Evolutionary conservation across 1,284 basidiomycete species (phyloP).

Genomic region (Earliella scabrosa): DNA sequence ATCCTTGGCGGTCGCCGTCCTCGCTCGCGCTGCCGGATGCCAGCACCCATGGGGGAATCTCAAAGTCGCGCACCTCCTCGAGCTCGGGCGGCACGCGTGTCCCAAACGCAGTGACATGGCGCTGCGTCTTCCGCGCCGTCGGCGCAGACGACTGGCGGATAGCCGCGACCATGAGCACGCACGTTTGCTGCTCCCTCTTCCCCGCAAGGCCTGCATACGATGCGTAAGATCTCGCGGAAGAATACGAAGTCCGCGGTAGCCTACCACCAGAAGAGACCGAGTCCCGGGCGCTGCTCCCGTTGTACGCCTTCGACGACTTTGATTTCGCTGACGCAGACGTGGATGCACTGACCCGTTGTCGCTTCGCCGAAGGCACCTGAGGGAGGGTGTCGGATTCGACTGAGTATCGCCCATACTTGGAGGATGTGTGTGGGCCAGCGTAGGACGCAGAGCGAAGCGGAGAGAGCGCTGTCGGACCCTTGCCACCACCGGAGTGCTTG

Average conservation of each 20-base stretch:
- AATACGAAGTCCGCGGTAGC: conserved; percentile 2
- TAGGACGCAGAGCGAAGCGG: conserved; percentile 19
- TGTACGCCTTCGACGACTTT: conserved; percentile 7
- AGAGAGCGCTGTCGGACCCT: conserved; percentile 11
- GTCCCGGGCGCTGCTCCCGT: conserved; percentile 6
- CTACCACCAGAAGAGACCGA: conserved; percentile 17
- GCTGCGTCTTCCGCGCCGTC: conserved; percentile 52
- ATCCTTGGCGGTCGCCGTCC: conserved; percentile 14
- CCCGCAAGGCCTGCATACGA: conserved; percentile 25
- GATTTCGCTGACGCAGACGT: conserved; percentile 10
- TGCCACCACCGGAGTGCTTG: conserved; percentile 17
- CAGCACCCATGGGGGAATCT: conserved; percentile 49
- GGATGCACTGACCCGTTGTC: conserved; percentile 22
- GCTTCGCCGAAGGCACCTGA: conserved; percentile 24
- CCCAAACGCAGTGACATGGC: conserved; percentile 61
- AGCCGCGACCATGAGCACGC: conserved; percentile 53
- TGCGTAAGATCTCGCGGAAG: conserved; percentile 11
- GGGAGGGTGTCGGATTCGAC: conserved; percentile 17
- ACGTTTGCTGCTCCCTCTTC: conserved; percentile 32
- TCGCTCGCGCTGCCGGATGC: conserved; percentile 14
- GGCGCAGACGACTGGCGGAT: conserved; percentile 49
- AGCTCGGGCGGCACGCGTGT: conserved; percentile 50
- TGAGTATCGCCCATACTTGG: conserved; percentile 14
- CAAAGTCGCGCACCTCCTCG: conserved; percentile 51
- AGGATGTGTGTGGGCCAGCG: conserved; percentile 1